Conservation (phyloP, 768 basidiomycete genomes). For the Amanita inopinata region DNA sequence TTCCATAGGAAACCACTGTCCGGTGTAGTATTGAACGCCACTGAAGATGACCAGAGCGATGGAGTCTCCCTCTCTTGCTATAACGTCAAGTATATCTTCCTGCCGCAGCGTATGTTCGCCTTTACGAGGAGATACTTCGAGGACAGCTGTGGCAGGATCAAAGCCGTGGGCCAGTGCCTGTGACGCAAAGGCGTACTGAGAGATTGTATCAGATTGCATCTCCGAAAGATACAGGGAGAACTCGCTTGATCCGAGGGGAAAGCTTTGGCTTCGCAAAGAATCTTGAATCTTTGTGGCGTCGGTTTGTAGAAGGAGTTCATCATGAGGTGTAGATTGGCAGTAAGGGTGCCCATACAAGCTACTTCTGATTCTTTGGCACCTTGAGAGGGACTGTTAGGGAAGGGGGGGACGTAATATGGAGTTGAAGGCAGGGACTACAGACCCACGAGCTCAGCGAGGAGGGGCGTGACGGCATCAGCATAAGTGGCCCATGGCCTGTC, state of each 20-base stretch:
- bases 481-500: conserved; percentile 76
- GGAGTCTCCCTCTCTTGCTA: conserved; percentile 60
- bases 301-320: conserved; percentile 94
- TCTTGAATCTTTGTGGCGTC: conserved; percentile 76
- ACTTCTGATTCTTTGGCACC: conserved; percentile 87
- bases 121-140: conserved; percentile 69
- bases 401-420: too few species aligned
- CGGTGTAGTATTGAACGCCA: conserved; percentile 96
- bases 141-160: conserved; percentile 60
- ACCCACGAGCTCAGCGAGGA: conserved; percentile 81
- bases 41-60: conserved; percentile 91
- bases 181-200: conserved; percentile 92
- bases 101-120: conserved; percentile 83
- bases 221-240: conserved; percentile 5
- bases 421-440: conserved; percentile 19
- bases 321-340: conserved; percentile 92
- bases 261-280: conserved; percentile 87
- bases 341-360: conserved; percentile 91
- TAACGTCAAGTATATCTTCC: conserved; percentile 74
- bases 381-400: conserved; percentile 20
- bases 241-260: conserved; percentile 95
- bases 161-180: conserved; percentile 76
- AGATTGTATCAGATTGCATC: conserved; percentile 5
- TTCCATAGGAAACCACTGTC: conserved; percentile 87
- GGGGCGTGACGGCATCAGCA: conserved; percentile 58